Evolutionary conservation across 805 yeast genomes (phyloP), one percentile per base, ranked within the genome.

Genomic region (Cyberlindnera sargentensis): DNA sequence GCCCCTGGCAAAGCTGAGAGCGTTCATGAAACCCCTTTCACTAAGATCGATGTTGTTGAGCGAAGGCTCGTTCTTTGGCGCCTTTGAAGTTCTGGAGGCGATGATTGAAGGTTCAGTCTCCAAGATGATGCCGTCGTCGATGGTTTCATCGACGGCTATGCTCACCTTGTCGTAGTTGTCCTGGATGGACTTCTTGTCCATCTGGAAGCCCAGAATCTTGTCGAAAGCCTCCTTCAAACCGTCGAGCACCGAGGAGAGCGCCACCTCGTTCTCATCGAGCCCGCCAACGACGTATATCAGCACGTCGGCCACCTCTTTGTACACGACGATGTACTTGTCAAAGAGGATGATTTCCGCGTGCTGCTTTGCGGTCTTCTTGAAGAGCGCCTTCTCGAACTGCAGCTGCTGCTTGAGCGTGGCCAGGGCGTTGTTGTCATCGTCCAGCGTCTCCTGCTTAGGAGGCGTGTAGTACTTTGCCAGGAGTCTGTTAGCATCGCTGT

Each of bases 121-220:
- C 53, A 93, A 73, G 44, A 93, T 80, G 50, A 93, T 79, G 34
- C 98, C 99, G 60, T 90, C 95, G 61, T 93, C 99, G 40, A 93
- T 72, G 8, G 95, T 75, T 66, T 93, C 98, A 63, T 93, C 99
- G 36, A 90, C 76, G 4, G 95, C 86, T 62, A 93, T 73, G 36
- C 87, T 72, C 33, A 89, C 83, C 71, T 86, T 72, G 64, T 93
- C 99, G 61, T 83, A 93, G 61, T 82, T 78, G 51, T 86, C 95
- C 55, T 81, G 75, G 37, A 91, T 68, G 3, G 90, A 76, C 51
- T 80, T 73, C 62, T 81, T 86, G 64, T 93, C 98, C 49, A 90
- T 69, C 48, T 68, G 75, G 52, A 69, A 72, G 53, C 75, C 78
- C 47, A 90, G 70, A 40, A 90, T 73, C 46, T 86, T 78, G 52